Evolutionary conservation across 2,329 filamentous ascomycete genomes (phyloP), one percentile per base, ranked within the genome.

Genomic region (Massarina eburnea): DNA sequence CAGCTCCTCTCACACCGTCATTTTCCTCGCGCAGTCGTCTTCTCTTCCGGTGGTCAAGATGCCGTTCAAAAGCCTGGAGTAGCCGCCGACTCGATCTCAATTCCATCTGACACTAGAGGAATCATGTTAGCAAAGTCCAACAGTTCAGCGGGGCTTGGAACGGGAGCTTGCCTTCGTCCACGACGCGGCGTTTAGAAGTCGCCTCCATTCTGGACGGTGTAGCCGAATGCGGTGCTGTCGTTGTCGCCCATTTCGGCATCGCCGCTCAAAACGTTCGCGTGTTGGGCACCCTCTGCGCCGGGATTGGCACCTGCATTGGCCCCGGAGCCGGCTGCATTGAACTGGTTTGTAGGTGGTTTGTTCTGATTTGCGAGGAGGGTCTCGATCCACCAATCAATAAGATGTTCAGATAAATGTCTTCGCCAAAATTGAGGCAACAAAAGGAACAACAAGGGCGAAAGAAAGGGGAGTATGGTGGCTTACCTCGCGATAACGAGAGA

Each of bases 401-500:
- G 70, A 71, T 73, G 72, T 71, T 75, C 71, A 76, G 68, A 76
- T 68, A 70, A 61, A 61, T 59, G 64, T 71, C 68, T 72, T 68
- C 62, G 68, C 62, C 61, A 67, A 59, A 57, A 49, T 57, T 51
- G 49, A 68, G 59, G 62, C 61, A 61, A 68, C 61, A 69, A 67
- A 70, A 47, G 66, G 66, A 59, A 68, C 37, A 48, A 55, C 45
- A 54, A 54, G 55, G 48, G 55, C 48, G 45, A 52, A 55, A 49
- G 48, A 52, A 41, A 52, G 46, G 41, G 50, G 44, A 44, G 43
- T 48, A 56, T 55, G 57, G 63, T 52, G 71, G 80, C 87, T 83
- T 81, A 97, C 94, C 82, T 99, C 94, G 72, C 94, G 86, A 73
- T 97, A 99, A 70, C 96, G 94, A 49, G 91, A 90, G 33, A 99